Evolutionary conservation across 495 filamentous ascomycete genomes (phyloP).

Genomic region (Penicillium fimorum): DNA sequence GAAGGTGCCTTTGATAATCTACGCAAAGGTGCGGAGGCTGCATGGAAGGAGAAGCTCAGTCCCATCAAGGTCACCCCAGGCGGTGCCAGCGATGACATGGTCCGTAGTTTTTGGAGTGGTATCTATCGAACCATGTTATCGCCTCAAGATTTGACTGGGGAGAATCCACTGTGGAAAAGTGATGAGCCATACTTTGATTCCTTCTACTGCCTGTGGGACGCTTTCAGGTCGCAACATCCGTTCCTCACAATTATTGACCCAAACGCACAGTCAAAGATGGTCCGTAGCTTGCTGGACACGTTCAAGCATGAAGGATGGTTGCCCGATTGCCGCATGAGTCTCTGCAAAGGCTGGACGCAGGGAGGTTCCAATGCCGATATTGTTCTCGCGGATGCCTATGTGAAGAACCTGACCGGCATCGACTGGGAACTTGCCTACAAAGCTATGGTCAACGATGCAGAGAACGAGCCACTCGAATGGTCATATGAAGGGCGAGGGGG

Average conservation of each 20-base stretch:
- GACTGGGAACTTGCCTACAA: slow-evolving; percentile 70
- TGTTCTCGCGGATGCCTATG: slow-evolving; percentile 63
- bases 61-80: slow-evolving; percentile 55
- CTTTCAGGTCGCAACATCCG: slow-evolving; percentile 67
- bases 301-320: slow-evolving; percentile 69
- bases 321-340: slow-evolving; percentile 65
- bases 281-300: slow-evolving; percentile 68
- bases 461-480: slow-evolving; percentile 74
- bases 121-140: slow-evolving; percentile 72
- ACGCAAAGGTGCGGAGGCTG: slow-evolving; percentile 46
- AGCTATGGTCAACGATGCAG: slow-evolving; percentile 72
- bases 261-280: slow-evolving; percentile 58
- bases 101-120: slow-evolving; percentile 67
- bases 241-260: slow-evolving; percentile 71
- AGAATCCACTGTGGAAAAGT: slow-evolving; percentile 71
- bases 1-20: slow-evolving; percentile 51
- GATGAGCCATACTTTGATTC: slow-evolving; percentile 76
- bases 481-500: slow-evolving; percentile 67
- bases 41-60: slow-evolving; percentile 64
- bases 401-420: slow-evolving; percentile 65
- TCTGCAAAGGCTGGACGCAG: slow-evolving; percentile 72
- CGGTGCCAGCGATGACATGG: slow-evolving; percentile 49
- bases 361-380: slow-evolving; percentile 78
- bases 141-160: slow-evolving; percentile 75
- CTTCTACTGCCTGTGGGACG: slow-evolving; percentile 76